Conservation (phyloP, 148 eudicot species). For the Amaranthus hypochondriacus region DNA sequence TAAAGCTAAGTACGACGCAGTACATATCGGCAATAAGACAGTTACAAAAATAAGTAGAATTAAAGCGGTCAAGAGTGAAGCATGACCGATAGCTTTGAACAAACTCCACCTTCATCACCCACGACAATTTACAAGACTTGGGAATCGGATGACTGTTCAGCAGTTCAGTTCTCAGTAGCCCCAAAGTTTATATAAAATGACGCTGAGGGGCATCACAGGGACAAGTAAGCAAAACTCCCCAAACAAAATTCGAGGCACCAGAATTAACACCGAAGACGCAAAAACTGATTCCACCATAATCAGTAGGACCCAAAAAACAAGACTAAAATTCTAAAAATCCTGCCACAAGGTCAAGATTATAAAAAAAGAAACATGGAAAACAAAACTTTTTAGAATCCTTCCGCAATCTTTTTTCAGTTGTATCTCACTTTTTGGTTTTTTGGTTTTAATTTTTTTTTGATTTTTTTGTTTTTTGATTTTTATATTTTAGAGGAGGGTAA, state of each 20-base stretch:
- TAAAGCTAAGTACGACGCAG: constrained; percentile 9
- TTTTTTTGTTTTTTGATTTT: background rate
- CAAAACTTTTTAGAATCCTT: constrained; percentile 13
- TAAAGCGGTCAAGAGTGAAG: constrained; percentile 11
- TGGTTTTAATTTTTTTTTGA: background rate
- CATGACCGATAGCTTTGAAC: constrained; percentile 18
- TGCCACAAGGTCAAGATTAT: constrained; percentile 18
- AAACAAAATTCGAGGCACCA: constrained; percentile 6
- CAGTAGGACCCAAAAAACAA: constrained; percentile 8
- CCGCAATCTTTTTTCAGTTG: constrained; percentile 15
- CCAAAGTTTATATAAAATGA: constrained; percentile 20
- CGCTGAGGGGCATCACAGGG: constrained; percentile 20
- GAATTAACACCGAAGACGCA: constrained; percentile 15
- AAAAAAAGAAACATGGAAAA: constrained; percentile 7
- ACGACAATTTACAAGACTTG: constrained; percentile 10
- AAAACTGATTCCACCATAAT: constrained; percentile 22
- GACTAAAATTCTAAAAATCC: constrained; percentile 1
- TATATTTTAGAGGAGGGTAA: background rate
- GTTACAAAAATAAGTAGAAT: background rate
- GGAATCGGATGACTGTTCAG: constrained; percentile 12
- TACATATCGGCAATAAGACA: background rate
- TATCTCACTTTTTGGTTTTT: constrained; percentile 9
- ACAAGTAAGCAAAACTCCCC: constrained; percentile 29
- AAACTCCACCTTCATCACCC: constrained; percentile 18
- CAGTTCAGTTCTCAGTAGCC: constrained; percentile 19